Evolutionary conservation across 2,329 filamentous ascomycete species (phyloP), one percentile per base, ranked within the genome.

Genomic region (Sporothrix pallida): DNA sequence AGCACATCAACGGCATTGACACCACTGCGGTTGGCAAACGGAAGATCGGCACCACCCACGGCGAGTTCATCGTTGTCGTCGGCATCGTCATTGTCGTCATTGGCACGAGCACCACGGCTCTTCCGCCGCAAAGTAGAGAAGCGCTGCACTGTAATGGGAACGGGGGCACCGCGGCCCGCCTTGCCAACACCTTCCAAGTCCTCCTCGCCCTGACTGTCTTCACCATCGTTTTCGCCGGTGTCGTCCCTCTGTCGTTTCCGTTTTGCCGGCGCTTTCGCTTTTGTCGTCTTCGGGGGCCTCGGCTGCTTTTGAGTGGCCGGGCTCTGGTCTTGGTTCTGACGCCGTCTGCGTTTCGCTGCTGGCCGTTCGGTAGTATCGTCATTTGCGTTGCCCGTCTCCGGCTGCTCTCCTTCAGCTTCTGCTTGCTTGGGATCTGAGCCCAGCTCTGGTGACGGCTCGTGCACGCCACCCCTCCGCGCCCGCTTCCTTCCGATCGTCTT

Each of bases 1-100:
- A 92, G 83, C 1, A 91, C 89, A 76, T 92, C 90, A 2, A 91
- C 83, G 0, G 87, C 84, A 67, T 89, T 92, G 76, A 91, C 89
- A 63, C 88, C 87, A 26, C 82, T 81, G 17, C 85, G 84, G 76
- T 86, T 87, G 0, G 84, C 82, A 75, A 87, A 88, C 0, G 88
- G 87, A 1, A 90, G 87, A 4, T 87, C 85, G 1, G 81, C 78
- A 62, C 84, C 84, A 3, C 88, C 81, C 0, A 86, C 83, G 62
- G 88, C 83, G 80, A 2, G 80, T 80, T 84, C 83, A 13, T 81
- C 82, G 20, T 79, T 80, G 3, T 63, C 73, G 23, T 73, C 67
- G 37, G 13, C 72, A 12, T 71, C 72, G 6, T 9, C 69, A 13
- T 12, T 44, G 3, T 13, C 60, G 26, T 60, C 42, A 42, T 31